Evolutionary conservation across 306 rosid genomes (phyloP), one percentile per base, ranked within the genome.

Genomic region (Fragaria nilgerrensis): DNA sequence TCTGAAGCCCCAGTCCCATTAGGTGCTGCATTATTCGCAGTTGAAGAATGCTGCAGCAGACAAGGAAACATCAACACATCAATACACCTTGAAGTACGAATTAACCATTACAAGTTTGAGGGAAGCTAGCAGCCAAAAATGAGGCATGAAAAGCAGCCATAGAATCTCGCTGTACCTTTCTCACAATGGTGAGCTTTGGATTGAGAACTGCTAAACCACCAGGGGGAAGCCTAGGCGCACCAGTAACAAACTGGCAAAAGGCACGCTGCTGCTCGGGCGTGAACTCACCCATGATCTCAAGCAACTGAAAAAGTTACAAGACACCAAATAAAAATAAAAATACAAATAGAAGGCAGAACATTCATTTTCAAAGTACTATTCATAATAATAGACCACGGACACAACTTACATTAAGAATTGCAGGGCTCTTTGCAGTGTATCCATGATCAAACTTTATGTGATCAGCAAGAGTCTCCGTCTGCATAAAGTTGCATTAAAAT

Each of bases 371-470:
- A 64, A 78, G 50, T 32, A 78, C 11, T 41, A 41, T 32, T 32
- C n/a, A 39, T 19, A 25, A 70, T 14, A 20, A 32, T 3, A 53
- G 11, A 70, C 45, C 64, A 58, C 67, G 63, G 82, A 78, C 88
- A 55, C 64, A 68, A 75, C 88, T 44, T 91, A 96, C 99, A 82
- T 96, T 87, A 73, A 96, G 81, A 73, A 96, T 87, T 13, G 99
- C 98, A 53, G 96, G 96, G 86, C 99, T 96, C 91, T 96, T 96
- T 39, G 97, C 96, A 41, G 91, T 96, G 81, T 91, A 96, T 78
- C 99, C 99, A 82, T 96, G 99, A 83, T 96, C 99, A 68, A 96
- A 96, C 73, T 96, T 96, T 73, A 96, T 92, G 83, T 96, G 97
- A 84, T 96, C 99, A 50, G 80, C 92, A 27, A 96, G 94, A 23